Evolutionary conservation across 2,329 filamentous ascomycete species (phyloP).

Genomic region (Pestalotiopsis sp.): DNA sequence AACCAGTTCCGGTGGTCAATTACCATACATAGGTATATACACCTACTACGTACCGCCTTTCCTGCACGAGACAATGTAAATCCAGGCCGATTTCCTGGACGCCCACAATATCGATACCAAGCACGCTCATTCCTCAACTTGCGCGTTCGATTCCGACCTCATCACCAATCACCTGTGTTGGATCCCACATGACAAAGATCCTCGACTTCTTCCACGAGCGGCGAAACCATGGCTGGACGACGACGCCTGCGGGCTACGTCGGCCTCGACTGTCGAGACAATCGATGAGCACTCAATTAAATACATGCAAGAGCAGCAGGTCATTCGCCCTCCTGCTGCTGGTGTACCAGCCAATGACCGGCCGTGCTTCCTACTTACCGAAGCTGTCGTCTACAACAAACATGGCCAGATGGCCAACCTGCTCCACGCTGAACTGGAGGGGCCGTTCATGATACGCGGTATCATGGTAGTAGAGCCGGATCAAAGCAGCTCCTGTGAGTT

Average conservation of each 20-base stretch:
- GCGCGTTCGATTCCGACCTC: background rate
- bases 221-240: slow-evolving; percentile 35
- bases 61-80: background rate
- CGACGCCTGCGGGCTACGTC: slow-evolving; percentile 38
- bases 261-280: slow-evolving; percentile 44
- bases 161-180: slow-evolving; percentile 18
- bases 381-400: slow-evolving; percentile 56
- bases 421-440: slow-evolving; percentile 60
- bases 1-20: background rate
- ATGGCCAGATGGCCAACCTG: slow-evolving; percentile 60
- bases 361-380: slow-evolving; percentile 63
- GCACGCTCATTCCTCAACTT: background rate
- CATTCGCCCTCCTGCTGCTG: slow-evolving; percentile 33
- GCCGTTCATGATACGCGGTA: slow-evolving; percentile 62
- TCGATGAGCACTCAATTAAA: slow-evolving; percentile 34
- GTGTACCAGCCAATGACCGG: slow-evolving; percentile 50
- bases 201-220: background rate
- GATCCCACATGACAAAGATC: slow-evolving; percentile 30
- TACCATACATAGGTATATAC: background rate
- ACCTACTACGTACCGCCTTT: background rate
- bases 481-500: slow-evolving; percentile 38
- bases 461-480: slow-evolving; percentile 50
- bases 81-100: background rate
- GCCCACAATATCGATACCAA: background rate
- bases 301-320: slow-evolving; percentile 35